These are phyloP conservation scores for Pestalotiopsis sp. DNA, from an alignment of 2,329 filamentous ascomycete species.

Conservation along the genomic window DNA sequence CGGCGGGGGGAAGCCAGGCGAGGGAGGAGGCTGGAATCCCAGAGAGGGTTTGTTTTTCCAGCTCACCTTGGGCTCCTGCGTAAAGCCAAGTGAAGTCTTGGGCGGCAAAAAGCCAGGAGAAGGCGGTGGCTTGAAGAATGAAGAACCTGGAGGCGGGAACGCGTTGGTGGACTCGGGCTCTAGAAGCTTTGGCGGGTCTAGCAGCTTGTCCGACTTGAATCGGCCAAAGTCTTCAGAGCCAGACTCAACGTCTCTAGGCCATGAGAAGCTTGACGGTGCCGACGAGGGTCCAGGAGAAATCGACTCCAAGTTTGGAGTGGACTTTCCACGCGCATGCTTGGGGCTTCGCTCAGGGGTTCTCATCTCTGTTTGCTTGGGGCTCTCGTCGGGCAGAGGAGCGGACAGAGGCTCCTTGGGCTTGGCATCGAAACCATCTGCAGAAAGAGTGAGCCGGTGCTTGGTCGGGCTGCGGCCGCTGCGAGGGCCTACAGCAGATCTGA, in stretches of 20 bases:
- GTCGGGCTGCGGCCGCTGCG: conserved; percentile 56
- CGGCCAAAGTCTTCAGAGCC: conserved; percentile 40
- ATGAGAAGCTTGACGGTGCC: conserved; percentile 64
- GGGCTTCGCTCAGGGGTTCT: conserved; percentile 44
- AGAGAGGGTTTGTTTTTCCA: conserved; percentile 2
- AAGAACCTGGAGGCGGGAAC: conserved; percentile 27
- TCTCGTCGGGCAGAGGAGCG: conserved; percentile 60
- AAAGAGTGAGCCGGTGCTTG: conserved; percentile 62
- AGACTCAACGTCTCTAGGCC: conserved; percentile 51
- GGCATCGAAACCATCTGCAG: conserved; percentile 58
- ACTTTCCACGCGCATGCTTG: conserved; percentile 52
- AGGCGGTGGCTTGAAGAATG: conserved; percentile 31
- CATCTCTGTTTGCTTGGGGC: conserved; percentile 43
- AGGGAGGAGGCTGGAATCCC: conserved; percentile 7
- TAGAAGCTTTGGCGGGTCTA: conserved; percentile 38
- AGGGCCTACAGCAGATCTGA: conserved; percentile 49
- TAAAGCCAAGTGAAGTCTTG: conserved; percentile 8
- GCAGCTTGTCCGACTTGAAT: conserved; percentile 38
- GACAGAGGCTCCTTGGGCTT: conserved; percentile 59
- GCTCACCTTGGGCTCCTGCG: background rate
- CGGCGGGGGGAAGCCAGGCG: conserved; percentile 22
- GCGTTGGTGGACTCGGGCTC: conserved; percentile 26
- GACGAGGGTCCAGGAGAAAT: conserved; percentile 67
- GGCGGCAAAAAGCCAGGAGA: conserved; percentile 18
- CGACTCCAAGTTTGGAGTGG: conserved; percentile 50